Conservation (phyloP, 441 rosid species). For the Populus hybrid region DNA sequence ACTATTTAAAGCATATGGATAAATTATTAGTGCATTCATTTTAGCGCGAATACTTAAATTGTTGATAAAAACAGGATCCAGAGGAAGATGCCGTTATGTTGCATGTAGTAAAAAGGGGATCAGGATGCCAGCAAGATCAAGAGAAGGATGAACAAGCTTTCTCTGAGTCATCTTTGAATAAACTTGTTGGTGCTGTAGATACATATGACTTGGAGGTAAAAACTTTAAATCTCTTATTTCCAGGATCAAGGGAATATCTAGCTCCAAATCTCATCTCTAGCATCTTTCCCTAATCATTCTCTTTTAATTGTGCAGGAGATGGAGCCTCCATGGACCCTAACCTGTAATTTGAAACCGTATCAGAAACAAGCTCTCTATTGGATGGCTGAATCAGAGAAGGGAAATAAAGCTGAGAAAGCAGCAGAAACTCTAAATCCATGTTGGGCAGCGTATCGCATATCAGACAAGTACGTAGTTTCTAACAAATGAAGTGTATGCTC, state of each 20-base stretch:
- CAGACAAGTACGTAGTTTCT: not conserved
- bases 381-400: slow-evolving; percentile 67
- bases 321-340: slow-evolving; percentile 62
- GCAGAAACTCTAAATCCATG: slow-evolving; percentile 18
- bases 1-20: not conserved
- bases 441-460: slow-evolving; percentile 37
- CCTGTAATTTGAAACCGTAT: slow-evolving; percentile 8
- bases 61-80: slow-evolving; percentile 30
- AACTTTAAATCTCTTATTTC: not conserved
- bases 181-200: slow-evolving; percentile 59
- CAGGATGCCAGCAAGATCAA: slow-evolving; percentile 34
- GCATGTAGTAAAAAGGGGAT: slow-evolving; percentile 35
- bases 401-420: slow-evolving; percentile 52
- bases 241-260: not conserved
- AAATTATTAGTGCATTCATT: not conserved
- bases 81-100: slow-evolving; percentile 35
- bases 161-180: slow-evolving; percentile 53
- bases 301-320: slow-evolving; percentile 42
- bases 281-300: not conserved
- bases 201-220: slow-evolving; percentile 52
- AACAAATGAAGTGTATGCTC: no score
- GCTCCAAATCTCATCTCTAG: not conserved
- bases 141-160: slow-evolving; percentile 50
- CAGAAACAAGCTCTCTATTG: slow-evolving; percentile 36
- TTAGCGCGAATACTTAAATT: not conserved